phyloP scores from a whole-genome alignment of 208 protist species.

The Leishmania guyanensis region DNA sequence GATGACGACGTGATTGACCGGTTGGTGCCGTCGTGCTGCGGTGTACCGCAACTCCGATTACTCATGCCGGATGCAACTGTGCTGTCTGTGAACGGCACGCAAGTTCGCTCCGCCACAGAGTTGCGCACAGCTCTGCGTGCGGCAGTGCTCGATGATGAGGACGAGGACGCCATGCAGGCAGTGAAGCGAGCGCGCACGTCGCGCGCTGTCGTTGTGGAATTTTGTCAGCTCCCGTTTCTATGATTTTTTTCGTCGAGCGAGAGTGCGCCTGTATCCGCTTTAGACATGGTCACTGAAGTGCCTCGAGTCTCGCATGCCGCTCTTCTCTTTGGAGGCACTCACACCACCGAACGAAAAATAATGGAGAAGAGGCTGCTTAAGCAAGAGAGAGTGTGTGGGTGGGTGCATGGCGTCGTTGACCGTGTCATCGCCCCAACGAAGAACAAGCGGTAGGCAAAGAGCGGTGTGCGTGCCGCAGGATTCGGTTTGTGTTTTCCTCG shows the following conservation, averaged over 20 bases:
- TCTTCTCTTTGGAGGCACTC: neutral
- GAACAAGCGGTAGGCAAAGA: too few relatives aligned
- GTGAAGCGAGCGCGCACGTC: slow-evolving; percentile 24
- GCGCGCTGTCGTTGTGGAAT: slow-evolving; percentile 9
- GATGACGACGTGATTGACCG: slow-evolving; percentile 25
- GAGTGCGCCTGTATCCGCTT: neutral
- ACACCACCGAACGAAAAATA: too few relatives aligned
- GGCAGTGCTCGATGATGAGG: neutral
- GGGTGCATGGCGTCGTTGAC: too few relatives aligned
- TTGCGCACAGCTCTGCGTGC: slow-evolving; percentile 33
- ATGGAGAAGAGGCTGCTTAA: neutral
- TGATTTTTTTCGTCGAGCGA: neutral
- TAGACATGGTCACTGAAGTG: neutral
- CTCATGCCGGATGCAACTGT: slow-evolving; percentile 32
- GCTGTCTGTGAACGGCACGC: slow-evolving; percentile 34
- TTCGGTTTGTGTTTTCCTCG: too few relatives aligned
- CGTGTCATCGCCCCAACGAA: too few relatives aligned
- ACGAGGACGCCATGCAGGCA: neutral
- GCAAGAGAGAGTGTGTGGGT: neutral
- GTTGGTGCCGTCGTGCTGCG: slow-evolving; percentile 31
- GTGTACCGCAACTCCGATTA: slow-evolving; percentile 22
- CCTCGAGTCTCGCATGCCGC: neutral
- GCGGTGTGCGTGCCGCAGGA: too few relatives aligned
- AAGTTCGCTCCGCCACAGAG: slow-evolving; percentile 30
- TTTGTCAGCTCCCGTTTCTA: slow-evolving; percentile 15